Evolutionary conservation across 306 rosid genomes (phyloP).

Genomic region (Coriaria nepalensis): DNA sequence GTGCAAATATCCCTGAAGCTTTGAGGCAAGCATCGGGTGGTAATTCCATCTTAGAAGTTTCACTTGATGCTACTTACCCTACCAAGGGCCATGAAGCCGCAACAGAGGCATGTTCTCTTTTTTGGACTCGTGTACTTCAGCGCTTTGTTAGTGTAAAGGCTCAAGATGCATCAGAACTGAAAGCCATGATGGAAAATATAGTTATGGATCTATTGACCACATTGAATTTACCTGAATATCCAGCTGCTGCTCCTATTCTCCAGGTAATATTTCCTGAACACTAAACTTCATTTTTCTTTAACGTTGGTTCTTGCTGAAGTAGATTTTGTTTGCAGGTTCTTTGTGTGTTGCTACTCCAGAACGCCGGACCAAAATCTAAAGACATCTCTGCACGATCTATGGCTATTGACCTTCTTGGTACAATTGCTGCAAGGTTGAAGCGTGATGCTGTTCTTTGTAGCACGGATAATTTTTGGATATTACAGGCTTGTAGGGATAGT

Average conservation of each 20-base stretch:
- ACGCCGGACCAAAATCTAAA: constrained; percentile 86
- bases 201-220: constrained; percentile 80
- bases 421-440: constrained; percentile 98
- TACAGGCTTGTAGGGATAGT: constrained; percentile 35
- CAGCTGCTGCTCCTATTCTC: constrained; percentile 80
- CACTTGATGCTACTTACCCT: constrained; percentile 51
- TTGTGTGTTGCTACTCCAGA: constrained; percentile 75
- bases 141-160: constrained; percentile 72
- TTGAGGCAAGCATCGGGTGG: constrained; percentile 60
- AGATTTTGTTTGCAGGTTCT: constrained; percentile 65
- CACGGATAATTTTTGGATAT: constrained; percentile 66
- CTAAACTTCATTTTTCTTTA: constrained; percentile 2
- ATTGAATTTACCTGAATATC: constrained; percentile 86
- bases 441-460: constrained; percentile 74
- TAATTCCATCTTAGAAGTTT: constrained; percentile 64
- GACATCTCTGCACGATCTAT: constrained; percentile 67
- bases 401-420: constrained; percentile 97
- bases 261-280: constrained; percentile 40
- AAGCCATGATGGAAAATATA: constrained; percentile 82
- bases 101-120: constrained; percentile 67
- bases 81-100: constrained; percentile 57
- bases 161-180: constrained; percentile 87
- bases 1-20: constrained; percentile 84
- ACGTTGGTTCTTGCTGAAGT: constrained; percentile 20
- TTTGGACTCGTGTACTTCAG: constrained; percentile 88